A percentile compares a stretch with the other conserved stretches of the same genome.
Conservation (phyloP, 306 rosid genomes). For the Rosa persica region DNA sequence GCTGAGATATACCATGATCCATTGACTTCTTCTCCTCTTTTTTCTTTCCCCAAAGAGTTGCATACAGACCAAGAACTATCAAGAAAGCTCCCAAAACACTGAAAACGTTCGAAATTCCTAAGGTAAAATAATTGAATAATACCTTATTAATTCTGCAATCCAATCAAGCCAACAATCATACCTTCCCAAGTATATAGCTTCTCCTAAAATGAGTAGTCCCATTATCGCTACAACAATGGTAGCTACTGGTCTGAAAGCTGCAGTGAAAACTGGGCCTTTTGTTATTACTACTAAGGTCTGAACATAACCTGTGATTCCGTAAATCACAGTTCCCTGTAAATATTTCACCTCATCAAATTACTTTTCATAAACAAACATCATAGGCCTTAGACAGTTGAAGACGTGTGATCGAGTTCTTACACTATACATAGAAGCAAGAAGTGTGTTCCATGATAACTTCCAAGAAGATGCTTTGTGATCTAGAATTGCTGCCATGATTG, state of each 20-base stretch:
- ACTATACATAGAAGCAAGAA: slow-evolving; percentile 25
- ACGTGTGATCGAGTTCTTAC: neutral
- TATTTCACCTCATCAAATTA: neutral
- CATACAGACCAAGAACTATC: slow-evolving; percentile 27
- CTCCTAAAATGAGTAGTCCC: slow-evolving; percentile 19
- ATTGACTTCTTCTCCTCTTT: neutral
- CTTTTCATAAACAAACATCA: neutral
- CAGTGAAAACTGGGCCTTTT: slow-evolving; percentile 33
- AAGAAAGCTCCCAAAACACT: slow-evolving; percentile 22
- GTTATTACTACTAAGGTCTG: slow-evolving; percentile 13
- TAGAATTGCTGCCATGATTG: slow-evolving; percentile 15
- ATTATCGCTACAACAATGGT: slow-evolving; percentile 20
- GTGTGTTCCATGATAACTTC: slow-evolving; percentile 28
- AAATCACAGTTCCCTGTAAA: slow-evolving; percentile 29
- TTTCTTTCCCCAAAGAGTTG: slow-evolving; percentile 27
- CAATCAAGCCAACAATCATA: neutral
- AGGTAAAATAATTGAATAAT: neutral
- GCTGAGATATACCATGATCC: slow-evolving; percentile 5
- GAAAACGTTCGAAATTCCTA: neutral
- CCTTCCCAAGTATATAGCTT: slow-evolving; percentile 33
- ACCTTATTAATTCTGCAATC: neutral
- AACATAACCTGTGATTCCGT: slow-evolving; percentile 4
- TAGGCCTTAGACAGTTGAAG: neutral
- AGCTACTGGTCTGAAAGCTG: slow-evolving; percentile 25
- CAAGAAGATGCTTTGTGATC: slow-evolving; percentile 32